phyloP scores from a whole-genome alignment of 495 filamentous ascomycete genomes.

The Chaetomidium leptoderma region DNA sequence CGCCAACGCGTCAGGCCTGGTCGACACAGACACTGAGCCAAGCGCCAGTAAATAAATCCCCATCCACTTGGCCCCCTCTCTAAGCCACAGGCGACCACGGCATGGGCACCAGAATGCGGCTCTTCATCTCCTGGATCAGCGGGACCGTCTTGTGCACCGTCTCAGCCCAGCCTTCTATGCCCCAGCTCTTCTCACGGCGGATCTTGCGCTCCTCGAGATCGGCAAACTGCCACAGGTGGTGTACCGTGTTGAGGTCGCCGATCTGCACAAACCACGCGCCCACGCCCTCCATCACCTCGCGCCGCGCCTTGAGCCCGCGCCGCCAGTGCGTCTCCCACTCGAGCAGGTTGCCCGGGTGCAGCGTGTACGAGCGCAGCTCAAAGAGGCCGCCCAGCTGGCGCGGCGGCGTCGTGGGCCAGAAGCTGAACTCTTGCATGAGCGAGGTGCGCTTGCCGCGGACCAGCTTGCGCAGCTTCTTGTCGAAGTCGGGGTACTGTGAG shows the following conservation, averaged over 20 bases:
- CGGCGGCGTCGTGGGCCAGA: constrained; percentile 94
- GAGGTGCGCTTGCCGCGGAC: constrained; percentile 82
- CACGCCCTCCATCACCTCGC: constrained; percentile 97
- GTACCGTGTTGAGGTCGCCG: constrained; percentile 93
- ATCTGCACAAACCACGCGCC: constrained; percentile 99
- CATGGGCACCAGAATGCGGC: constrained; percentile 87
- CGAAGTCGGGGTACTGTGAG: constrained; percentile 76
- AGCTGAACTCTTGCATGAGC: constrained; percentile 98
- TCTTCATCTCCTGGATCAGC: constrained; percentile 94
- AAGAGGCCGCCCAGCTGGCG: constrained; percentile 88
- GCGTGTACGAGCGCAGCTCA: constrained; percentile 93
- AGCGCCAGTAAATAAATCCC: neutral
- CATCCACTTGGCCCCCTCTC: constrained; percentile 5
- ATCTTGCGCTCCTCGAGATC: constrained; percentile 91
- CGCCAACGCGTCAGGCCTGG: neutral
- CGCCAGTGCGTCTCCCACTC: constrained; percentile 99
- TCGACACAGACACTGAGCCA: neutral
- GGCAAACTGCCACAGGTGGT: constrained; percentile 98
- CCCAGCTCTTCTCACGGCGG: constrained; percentile 90
- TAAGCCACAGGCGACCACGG: constrained; percentile 91
- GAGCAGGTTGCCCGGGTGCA: constrained; percentile 89
- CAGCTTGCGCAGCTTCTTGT: constrained; percentile 70
- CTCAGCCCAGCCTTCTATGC: constrained; percentile 91
- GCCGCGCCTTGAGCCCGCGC: constrained; percentile 79
- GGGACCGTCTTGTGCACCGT: constrained; percentile 99